These are phyloP conservation scores for Cyclanthera cordifolia DNA, from an alignment of 306 rosid species.

Conservation along the genomic window DNA sequence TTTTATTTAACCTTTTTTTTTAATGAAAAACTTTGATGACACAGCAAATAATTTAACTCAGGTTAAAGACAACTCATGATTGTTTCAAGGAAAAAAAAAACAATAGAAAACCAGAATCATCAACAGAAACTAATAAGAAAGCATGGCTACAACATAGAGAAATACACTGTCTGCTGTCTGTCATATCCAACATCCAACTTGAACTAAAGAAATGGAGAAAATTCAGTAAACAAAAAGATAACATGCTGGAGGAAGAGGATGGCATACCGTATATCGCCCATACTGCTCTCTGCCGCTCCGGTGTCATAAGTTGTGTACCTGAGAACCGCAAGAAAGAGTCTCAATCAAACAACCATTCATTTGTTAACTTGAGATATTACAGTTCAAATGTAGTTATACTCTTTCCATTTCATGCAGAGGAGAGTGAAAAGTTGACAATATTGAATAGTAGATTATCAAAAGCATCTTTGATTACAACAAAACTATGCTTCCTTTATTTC, in stretches of 20 bases:
- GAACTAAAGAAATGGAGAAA: neutral
- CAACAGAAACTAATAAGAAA: neutral
- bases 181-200: neutral
- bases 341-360: constrained; percentile 7
- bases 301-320: constrained; percentile 94
- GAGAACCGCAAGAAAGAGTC: constrained; percentile 6
- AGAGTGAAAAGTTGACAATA: neutral
- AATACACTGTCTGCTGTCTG: neutral
- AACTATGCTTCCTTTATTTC: neutral
- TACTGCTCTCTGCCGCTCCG: constrained; percentile 65
- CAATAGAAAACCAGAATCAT: neutral
- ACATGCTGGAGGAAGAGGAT: neutral
- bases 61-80: no score
- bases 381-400: no score
- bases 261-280: constrained; percentile 87
- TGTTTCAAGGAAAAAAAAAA: neutral
- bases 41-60: no score
- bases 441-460: neutral
- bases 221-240: neutral
- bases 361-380: neutral
- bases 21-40: no score
- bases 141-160: neutral
- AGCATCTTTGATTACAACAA: neutral
- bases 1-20: no score
- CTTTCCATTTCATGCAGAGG: no score